Evolutionary conservation across 179 eudicot genomes (phyloP).

Genomic region (Drosera spatulata): DNA sequence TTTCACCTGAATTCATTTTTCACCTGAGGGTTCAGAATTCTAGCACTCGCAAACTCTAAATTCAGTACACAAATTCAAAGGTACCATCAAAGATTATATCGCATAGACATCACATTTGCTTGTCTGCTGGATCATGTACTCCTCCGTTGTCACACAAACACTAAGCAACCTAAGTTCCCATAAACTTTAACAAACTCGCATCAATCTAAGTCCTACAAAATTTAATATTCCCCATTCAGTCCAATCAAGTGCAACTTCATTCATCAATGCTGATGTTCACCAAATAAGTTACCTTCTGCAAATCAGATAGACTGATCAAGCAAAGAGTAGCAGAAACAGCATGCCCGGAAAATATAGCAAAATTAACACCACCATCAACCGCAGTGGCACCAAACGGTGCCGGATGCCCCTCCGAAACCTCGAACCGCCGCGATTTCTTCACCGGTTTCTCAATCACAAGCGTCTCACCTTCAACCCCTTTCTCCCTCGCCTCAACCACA

Average conservation of each 20-base stretch:
- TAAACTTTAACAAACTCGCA: no score
- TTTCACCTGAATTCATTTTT: no score
- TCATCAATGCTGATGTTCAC: no score
- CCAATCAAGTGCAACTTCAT: background rate
- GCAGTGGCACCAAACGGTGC: slow-evolving; percentile 68
- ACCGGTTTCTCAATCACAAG: slow-evolving; percentile 16
- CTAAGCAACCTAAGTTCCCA: no score
- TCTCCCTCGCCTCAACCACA: slow-evolving; percentile 22
- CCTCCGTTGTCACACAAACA: no score
- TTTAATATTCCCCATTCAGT: background rate
- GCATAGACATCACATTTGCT: no score
- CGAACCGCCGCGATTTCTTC: slow-evolving; percentile 25
- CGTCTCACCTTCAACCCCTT: slow-evolving; percentile 27
- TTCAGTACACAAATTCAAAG: no score
- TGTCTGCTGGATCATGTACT: no score
- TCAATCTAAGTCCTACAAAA: background rate
- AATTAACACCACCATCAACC: slow-evolving; percentile 74
- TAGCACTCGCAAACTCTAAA: no score
- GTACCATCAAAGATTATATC: no score
- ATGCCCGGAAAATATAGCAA: slow-evolving; percentile 59
- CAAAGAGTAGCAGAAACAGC: slow-evolving; percentile 71
- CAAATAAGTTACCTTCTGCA: slow-evolving; percentile 39
- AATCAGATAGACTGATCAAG: slow-evolving; percentile 47
- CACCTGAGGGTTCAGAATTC: no score
- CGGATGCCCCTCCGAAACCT: slow-evolving; percentile 50